phyloP scores from a whole-genome alignment of 2,329 filamentous ascomycete species.

The Zalaria sp. region DNA sequence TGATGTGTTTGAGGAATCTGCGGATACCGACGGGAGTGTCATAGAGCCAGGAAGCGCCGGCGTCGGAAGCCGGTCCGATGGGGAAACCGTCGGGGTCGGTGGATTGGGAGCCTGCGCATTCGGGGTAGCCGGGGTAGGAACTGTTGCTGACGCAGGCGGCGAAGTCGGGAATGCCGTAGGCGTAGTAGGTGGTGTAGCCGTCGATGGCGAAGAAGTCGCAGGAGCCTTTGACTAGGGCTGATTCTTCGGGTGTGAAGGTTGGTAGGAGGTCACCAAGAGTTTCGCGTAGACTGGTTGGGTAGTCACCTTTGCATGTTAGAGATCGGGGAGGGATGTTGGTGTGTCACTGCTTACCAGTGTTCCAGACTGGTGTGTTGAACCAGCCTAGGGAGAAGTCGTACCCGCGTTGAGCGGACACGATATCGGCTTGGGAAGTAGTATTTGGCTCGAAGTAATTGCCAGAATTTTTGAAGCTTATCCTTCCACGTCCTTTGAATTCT shows the following conservation, averaged over 20 bases:
- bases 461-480: constrained; percentile 26
- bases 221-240: constrained; percentile 15
- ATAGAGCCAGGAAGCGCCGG: constrained; percentile 20
- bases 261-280: constrained; percentile 19
- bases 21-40: constrained; percentile 21
- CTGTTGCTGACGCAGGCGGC: constrained; percentile 26
- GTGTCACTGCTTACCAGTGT: constrained; percentile 1
- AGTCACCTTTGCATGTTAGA: constrained; percentile 21
- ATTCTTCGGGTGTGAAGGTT: constrained; percentile 18
- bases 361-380: constrained; percentile 32
- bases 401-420: constrained; percentile 14
- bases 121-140: constrained; percentile 25
- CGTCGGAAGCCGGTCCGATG: constrained; percentile 25
- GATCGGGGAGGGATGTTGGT: too few relatives aligned
- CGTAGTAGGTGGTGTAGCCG: constrained; percentile 43
- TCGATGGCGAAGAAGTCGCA: constrained; percentile 29
- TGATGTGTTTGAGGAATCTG: constrained; percentile 16
- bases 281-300: constrained; percentile 23
- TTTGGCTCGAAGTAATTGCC: constrained; percentile 22
- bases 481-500: constrained; percentile 20
- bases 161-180: constrained; percentile 33
- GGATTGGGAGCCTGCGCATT: constrained; percentile 21
- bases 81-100: constrained; percentile 28
- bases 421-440: constrained; percentile 18
- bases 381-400: constrained; percentile 24